Base-by-base conservation (phyloP, 2,329 filamentous ascomycete species). In the Aquanectria penicillioides region DNA sequence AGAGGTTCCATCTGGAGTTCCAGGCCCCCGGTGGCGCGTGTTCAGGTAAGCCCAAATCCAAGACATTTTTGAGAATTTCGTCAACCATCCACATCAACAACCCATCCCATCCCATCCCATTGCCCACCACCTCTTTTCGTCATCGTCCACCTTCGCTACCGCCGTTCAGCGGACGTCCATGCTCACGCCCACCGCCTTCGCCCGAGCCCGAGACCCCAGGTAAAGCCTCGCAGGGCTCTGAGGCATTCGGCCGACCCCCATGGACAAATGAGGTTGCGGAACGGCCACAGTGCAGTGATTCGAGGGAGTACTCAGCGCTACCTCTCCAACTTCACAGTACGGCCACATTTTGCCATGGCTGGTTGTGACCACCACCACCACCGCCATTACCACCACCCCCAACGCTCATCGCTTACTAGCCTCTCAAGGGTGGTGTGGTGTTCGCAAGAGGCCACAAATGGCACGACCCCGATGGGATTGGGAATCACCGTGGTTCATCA, bases 241-340 rank as follows among this genome's bases (percentile, higher is more conserved):
- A 31, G 31, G 57, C 64, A 68, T 59, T 63, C 61, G 62, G 55
- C 66, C 67, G 63, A 43, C 57, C 58, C 17, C 59, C 61, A 65
- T 57, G 55, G 61, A 46, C 67, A 67, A 69, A 68, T 69, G 54
- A 64, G 60, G 50, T 36, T 33, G 11, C 64, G 9, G 46, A 20
- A 38, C 44, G 34, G 15, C 47, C 67, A 69, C 67, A 69, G 67
- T 69, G 67, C 65, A 67, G 59, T 51, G 37, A 59, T 59, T 59
- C 61, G 59, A 31, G 5, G 56, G 66, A 61, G 48, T 69, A 69
- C 65, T 57, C 56, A 49, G 43, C 38, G 56, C 64, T 69, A 69
- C 67, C 46, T 69, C 44, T 52, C 25, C 31, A 36, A 18, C 13
- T 20, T 25, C 13, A 11, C 31, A 34, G 9, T 7, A 34, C 44